Evolutionary conservation across 2,329 filamentous ascomycete genomes (phyloP), one percentile per base, ranked within the genome.

Genomic region (Fusarium fracticaudum): DNA sequence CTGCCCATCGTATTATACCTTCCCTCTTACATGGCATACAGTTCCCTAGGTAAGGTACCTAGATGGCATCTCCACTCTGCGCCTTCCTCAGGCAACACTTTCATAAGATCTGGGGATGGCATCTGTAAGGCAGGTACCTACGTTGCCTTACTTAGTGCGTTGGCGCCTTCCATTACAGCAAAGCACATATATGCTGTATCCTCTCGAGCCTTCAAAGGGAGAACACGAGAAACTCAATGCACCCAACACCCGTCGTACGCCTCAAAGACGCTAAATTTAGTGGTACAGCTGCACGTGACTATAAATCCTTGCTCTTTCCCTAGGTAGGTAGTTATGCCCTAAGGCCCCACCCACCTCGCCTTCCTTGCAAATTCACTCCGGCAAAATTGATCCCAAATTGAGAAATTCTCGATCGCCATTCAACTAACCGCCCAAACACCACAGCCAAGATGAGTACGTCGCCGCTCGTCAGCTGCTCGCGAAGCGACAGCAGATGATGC

Each of bases 391-490:
- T 73, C 75, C 75, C 77, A 81, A 79, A 74, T 78, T 78, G 79
- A 79, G 78, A 81, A 82, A 80, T 79, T 77, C 78, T 79, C 74
- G 77, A 79, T 79, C 79, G 81, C 81, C 81, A 81, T 78, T 79
- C 80, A 80, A 82, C 81, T 79, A 82, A 82, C 81, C 80, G 80
- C 75, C 80, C 78, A 82, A 81, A 78, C 78, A 83, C 80, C 79
- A 86, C 85, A 85, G 86, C 82, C 86, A 89, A 88, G 85, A 89
- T 89, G 87, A 89, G 87, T 89, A 88, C 80, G 87, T 88, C 66
- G 68, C 73, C 58, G 67, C 66, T 69, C 48, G 64, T 64, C 63
- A 50, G 61, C 66, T 71, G 61, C 54, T 73, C 55, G 66, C 55
- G 50, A 69, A 61, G 51, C 50, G 48, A 70, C 43, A 73, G 72